These are phyloP conservation scores for Prosopis cineraria DNA, from an alignment of 306 rosid genomes.

Conservation along the genomic window DNA sequence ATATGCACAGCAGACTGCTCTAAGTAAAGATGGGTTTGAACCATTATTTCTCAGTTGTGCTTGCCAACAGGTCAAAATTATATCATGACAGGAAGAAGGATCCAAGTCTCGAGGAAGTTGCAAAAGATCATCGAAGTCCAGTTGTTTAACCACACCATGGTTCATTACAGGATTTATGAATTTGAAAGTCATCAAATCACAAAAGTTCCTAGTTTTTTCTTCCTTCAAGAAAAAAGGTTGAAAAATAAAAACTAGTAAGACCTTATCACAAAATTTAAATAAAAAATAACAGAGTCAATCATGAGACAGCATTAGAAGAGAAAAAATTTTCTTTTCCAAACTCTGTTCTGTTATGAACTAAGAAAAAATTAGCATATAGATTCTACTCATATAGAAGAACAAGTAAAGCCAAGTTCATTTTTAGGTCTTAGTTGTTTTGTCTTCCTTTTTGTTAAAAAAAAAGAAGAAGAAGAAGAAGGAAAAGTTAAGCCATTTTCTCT, in stretches of 20 bases:
- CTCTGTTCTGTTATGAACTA: not conserved
- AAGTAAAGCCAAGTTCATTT: no score
- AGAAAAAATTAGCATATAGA: not conserved
- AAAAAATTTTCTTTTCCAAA: not conserved
- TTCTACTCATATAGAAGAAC: not conserved
- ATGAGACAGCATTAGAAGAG: slow-evolving; percentile 11
- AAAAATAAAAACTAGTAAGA: slow-evolving; percentile 30
- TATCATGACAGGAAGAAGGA: slow-evolving; percentile 66
- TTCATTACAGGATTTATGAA: slow-evolving; percentile 74
- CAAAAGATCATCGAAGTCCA: slow-evolving; percentile 77
- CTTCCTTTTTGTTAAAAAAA: no score
- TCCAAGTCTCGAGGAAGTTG: slow-evolving; percentile 72
- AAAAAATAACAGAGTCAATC: slow-evolving; percentile 10
- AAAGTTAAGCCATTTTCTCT: no score
- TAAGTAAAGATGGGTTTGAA: slow-evolving; percentile 67
- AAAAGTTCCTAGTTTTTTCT: slow-evolving; percentile 51
- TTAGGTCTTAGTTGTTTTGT: no score
- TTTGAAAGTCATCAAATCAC: slow-evolving; percentile 75
- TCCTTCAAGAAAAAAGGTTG: slow-evolving; percentile 50
- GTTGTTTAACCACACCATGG: slow-evolving; percentile 72
- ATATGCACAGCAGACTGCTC: slow-evolving; percentile 84
- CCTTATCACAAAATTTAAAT: slow-evolving; percentile 32
- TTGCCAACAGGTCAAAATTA: slow-evolving; percentile 67
- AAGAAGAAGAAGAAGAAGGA: no score
- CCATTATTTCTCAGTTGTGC: slow-evolving; percentile 49